These are phyloP conservation scores for Phyllosticta citriasiana DNA, from an alignment of 2,329 filamentous ascomycete genomes.

Conservation along the genomic window DNA sequence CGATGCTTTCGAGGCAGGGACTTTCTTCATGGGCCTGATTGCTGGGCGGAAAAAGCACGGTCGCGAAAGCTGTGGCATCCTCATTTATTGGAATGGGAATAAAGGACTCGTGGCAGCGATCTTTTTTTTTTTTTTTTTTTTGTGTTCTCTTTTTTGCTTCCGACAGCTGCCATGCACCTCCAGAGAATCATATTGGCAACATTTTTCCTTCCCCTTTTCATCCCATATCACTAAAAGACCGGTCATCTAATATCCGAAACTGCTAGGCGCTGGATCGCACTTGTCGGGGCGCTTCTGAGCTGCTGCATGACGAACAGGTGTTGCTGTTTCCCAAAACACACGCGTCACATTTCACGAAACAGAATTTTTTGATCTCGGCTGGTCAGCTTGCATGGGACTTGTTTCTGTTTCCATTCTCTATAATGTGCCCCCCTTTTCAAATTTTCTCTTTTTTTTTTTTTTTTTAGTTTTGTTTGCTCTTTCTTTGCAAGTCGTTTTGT, in stretches of 20 bases:
- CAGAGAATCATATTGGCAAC: background rate
- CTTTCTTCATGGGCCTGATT: conserved; percentile 9
- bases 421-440: too few relatives aligned
- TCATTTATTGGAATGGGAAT: conserved; percentile 3
- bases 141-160: background rate
- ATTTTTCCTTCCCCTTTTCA: background rate
- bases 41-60: conserved; percentile 10
- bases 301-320: conserved; percentile 1
- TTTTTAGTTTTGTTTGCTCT: background rate
- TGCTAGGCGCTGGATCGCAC: conserved; percentile 10
- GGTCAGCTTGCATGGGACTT: background rate
- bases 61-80: conserved; percentile 5
- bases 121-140: background rate
- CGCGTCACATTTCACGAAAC: background rate
- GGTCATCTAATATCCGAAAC: background rate
- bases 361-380: background rate
- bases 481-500: background rate
- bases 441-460: background rate
- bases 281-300: conserved; percentile 4
- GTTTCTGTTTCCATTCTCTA: too few relatives aligned
- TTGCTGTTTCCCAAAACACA: background rate
- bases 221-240: background rate
- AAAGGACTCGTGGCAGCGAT: background rate
- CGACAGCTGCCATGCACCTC: background rate
- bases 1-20: conserved; percentile 2